Base-by-base conservation (phyloP, 2,329 filamentous ascomycete genomes). In the Parastagonospora avenae region DNA sequence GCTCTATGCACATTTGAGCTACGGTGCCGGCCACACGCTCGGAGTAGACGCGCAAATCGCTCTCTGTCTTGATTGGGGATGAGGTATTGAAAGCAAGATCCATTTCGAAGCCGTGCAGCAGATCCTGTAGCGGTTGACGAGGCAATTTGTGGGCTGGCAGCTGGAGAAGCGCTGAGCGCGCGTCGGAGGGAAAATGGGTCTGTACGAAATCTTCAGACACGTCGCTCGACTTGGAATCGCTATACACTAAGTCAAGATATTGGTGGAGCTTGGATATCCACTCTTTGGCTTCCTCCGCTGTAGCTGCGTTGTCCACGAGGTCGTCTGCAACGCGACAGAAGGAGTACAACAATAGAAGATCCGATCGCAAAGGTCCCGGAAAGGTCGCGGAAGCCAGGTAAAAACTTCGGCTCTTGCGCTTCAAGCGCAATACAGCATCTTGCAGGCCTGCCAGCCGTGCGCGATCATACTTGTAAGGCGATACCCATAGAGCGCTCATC, bases 301-400 rank as follows among this genome's bases (percentile, higher is more conserved):
- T 78, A 1, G 73, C 60, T 0, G 88, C 82, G 52, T 90, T 82
- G 59, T 91, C 88, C 8, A 91, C 82, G 4, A 91, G 76, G 61
- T 91, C 88, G 66, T 91, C 89, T 1, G 87, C 87, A 8, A 90
- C 82, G 9, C 88, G 80, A 60, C 88, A 91, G 66, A 90, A 91
- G 0, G 87, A 88, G 64, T 91, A 91, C 74, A 91, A 73, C 1
- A 89, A 72, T 24, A 89, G 80, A 10, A 91, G 68, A 58, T 91
- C 88, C 28, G 87, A 85, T 4, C 88, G 81, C 7, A 91, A 74
- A 19, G 85, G 80, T 1, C 87, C 87, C 33, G 84, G 80, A 57
- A 92, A 91, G 0, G 85, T 82, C 0, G 85, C 83, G 55, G 86
- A 89, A 0, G 88, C 89, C 5, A 91, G 76, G 58, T 89, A 90